Evolutionary conservation across 2,329 filamentous ascomycete species (phyloP).

Genomic region (Clonostachys sp.): DNA sequence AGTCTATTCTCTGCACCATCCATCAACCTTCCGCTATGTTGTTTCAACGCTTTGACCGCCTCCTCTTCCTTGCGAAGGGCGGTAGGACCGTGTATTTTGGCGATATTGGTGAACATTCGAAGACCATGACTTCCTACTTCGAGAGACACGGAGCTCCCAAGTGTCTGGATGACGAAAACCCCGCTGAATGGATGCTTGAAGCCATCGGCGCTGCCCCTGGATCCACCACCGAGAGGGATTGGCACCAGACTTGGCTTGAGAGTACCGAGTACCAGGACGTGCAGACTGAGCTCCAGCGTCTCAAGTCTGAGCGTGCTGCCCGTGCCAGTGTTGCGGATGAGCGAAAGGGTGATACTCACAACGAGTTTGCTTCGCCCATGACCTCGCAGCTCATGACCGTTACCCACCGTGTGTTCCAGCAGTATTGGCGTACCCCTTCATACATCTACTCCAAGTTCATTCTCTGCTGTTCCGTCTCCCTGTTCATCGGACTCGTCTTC

Average conservation of each 20-base stretch:
- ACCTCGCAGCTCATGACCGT: constrained; percentile 23
- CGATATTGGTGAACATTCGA: constrained; percentile 52
- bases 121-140: constrained; percentile 55
- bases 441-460: constrained; percentile 56
- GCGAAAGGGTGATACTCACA: constrained; percentile 25
- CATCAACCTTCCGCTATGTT: constrained; percentile 44
- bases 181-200: constrained; percentile 67
- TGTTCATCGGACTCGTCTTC: constrained; percentile 83
- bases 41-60: constrained; percentile 48
- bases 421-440: constrained; percentile 39
- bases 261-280: constrained; percentile 30
- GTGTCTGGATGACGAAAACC: constrained; percentile 55
- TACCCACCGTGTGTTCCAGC: constrained; percentile 24
- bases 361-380: constrained; percentile 43
- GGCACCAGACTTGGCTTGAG: constrained; percentile 49
- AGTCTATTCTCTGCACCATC: constrained; percentile 45
- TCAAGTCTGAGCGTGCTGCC: constrained; percentile 30
- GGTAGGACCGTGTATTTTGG: constrained; percentile 64
- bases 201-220: constrained; percentile 20
- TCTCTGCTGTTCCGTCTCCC: constrained; percentile 31
- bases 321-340: constrained; percentile 55
- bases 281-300: constrained; percentile 38
- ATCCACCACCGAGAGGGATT: constrained; percentile 66
- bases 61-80: constrained; percentile 55
- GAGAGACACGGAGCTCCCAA: constrained; percentile 52